Percentiles rank a stretch among this genome's conserved stretches.
Evolutionary conservation across 345 rosid species (phyloP).

Genomic region (Sonneratia caseolaris): DNA sequence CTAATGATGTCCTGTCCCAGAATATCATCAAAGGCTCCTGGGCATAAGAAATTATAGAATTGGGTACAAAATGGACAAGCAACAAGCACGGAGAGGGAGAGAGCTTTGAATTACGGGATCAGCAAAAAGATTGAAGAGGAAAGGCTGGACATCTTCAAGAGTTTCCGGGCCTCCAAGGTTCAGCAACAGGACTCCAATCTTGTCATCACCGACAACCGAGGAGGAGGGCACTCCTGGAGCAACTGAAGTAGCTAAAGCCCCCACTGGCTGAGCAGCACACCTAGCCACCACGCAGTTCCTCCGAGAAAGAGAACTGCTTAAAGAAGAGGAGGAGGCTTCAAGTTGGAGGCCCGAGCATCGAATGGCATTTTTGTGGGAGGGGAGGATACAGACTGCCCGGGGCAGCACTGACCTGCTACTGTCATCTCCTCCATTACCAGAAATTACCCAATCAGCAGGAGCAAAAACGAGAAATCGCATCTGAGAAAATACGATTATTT

Average conservation of each 20-base stretch:
- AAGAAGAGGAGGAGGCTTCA: constrained; percentile 16
- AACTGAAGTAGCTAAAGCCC: constrained; percentile 53
- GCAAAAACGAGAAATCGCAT: background rate
- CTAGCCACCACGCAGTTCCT: constrained; percentile 18
- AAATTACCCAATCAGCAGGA: constrained; percentile 1
- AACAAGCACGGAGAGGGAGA: background rate
- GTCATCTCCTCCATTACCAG: background rate
- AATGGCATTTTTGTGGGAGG: constrained; percentile 27
- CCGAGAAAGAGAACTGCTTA: constrained; percentile 13
- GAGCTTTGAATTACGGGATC: constrained; percentile 51
- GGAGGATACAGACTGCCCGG: constrained; percentile 33
- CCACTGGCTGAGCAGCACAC: constrained; percentile 26
- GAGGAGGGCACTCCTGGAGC: constrained; percentile 25
- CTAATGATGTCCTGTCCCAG: constrained; percentile 73
- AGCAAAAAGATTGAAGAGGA: constrained; percentile 94
- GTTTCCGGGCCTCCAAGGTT: constrained; percentile 99
- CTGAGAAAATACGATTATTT: background rate
- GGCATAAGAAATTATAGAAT: constrained; percentile 6
- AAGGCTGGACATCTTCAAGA: constrained; percentile 94
- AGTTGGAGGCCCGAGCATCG: constrained; percentile 24
- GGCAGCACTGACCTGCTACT: constrained; percentile 7
- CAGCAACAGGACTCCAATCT: constrained; percentile 71
- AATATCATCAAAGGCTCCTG: background rate
- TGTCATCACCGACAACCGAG: constrained; percentile 42
- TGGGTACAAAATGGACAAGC: background rate